A percentile compares a stretch with the other conserved stretches of the same genome.
These are phyloP conservation scores for Tolypocladium nubicola DNA, from an alignment of 2,329 filamentous ascomycete genomes.

Conservation along the genomic window DNA sequence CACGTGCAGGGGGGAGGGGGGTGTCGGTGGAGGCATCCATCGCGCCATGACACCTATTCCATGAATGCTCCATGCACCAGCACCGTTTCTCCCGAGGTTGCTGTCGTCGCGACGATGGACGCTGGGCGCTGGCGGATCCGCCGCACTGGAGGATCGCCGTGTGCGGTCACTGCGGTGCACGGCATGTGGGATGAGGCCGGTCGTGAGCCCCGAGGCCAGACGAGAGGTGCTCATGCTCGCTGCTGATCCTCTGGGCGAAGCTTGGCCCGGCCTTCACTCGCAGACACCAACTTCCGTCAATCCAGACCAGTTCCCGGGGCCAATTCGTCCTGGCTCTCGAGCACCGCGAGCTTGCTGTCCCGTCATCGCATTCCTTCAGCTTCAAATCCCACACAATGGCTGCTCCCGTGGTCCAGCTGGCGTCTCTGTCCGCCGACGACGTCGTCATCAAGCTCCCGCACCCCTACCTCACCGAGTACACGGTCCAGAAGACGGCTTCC, in stretches of 20 bases:
- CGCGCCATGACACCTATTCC: too few species aligned
- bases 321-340: neutral
- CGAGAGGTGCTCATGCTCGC: neutral
- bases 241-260: neutral
- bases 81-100: too few species aligned
- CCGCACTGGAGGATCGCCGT: neutral
- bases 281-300: neutral
- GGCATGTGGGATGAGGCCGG: neutral
- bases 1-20: neutral
- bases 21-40: too few species aligned
- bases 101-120: neutral
- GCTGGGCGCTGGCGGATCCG: neutral
- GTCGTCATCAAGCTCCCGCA: constrained; percentile 37
- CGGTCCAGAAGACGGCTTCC: constrained; percentile 18
- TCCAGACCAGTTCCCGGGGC: neutral
- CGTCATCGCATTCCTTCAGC: neutral
- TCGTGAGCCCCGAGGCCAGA: neutral
- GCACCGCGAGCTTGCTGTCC: neutral
- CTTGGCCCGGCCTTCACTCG: neutral
- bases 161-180: neutral
- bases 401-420: constrained; percentile 11
- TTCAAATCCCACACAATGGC: constrained; percentile 9
- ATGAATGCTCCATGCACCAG: too few species aligned
- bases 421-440: constrained; percentile 20
- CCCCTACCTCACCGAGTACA: constrained; percentile 36